Conservation (phyloP, 1,139 yeast species). For the Kodamaea fungicola region DNA sequence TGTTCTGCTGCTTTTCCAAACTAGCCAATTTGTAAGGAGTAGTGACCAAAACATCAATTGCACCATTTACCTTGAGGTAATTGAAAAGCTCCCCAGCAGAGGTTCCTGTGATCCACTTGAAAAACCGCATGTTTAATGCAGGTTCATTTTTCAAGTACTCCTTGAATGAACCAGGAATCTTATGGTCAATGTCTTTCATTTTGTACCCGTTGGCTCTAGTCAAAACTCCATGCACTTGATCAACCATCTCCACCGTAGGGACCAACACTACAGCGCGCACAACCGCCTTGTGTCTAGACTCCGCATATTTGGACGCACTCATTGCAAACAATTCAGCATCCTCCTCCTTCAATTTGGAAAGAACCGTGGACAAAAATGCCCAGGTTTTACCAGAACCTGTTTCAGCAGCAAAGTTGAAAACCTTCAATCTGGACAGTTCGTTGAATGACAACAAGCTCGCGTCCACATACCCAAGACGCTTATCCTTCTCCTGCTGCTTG, state of each 20-base stretch:
- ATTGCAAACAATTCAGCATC: slow-evolving; percentile 29
- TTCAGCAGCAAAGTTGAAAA: slow-evolving; percentile 87
- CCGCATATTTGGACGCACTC: slow-evolving; percentile 29
- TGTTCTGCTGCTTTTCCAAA: slow-evolving; percentile 40
- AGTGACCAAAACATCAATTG: slow-evolving; percentile 77
- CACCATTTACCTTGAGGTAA: slow-evolving; percentile 35
- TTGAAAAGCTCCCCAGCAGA: slow-evolving; percentile 49
- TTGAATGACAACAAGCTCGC: slow-evolving; percentile 27
- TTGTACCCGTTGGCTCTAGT: slow-evolving; percentile 30
- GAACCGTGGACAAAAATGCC: slow-evolving; percentile 76
- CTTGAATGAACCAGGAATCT: slow-evolving; percentile 18
- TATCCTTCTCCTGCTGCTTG: slow-evolving; percentile 19
- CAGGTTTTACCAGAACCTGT: slow-evolving; percentile 97
- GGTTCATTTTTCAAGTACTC: slow-evolving; percentile 25
- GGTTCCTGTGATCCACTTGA: slow-evolving; percentile 57
- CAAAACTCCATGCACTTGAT: slow-evolving; percentile 65
- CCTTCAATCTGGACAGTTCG: slow-evolving; percentile 43
- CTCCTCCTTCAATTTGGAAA: slow-evolving; percentile 65
- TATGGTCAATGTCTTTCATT: slow-evolving; percentile 19
- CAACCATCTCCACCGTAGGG: slow-evolving; percentile 87
- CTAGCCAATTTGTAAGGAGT: slow-evolving; percentile 71
- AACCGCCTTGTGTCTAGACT: slow-evolving; percentile 31
- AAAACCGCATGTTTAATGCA: slow-evolving; percentile 40
- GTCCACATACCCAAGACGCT: slow-evolving; percentile 3
- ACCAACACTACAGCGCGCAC: slow-evolving; percentile 70